Evolutionary conservation across 1,139 yeast species (phyloP), one percentile per base, ranked within the genome.

Genomic region (Candida labiduridarum): DNA sequence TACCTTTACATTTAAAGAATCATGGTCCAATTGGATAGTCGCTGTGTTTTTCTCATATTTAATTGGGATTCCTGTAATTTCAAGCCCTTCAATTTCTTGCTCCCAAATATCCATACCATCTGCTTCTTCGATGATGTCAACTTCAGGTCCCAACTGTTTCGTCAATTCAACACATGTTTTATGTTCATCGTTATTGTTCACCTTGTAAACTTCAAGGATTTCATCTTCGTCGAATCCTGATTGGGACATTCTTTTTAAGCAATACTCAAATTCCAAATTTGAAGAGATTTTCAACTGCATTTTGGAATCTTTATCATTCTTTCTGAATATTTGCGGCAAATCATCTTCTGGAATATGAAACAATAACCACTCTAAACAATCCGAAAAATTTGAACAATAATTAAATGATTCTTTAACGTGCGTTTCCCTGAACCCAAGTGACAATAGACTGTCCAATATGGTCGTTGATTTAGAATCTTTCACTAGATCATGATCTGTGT

Each of bases 281-380:
- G 74, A 77, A 27, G 84, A 74, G 14, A 83, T 70, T 43, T 73
- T 82, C 44, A 83, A 67, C 29, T 76, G 68, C 11, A 82, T 76
- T 34, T 71, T 72, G 1, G 81, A 69, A 54, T 79, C 82, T 40
- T 74, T 67, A 29, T 76, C 76, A 14, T 76, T 63, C 55, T 79
- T 76, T 31, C 78, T 64, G 63, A 79, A 79, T 46, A 79, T 65
- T 16, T 66, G 61, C 0, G 99, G 99, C 42, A 94, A 70, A 62
- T 94, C 99, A 62, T 91, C 98, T 60, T 92, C 97, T 0, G 98
- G 98, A 2, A 92, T 79, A 61, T 92, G 95, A 58, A 92, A 85
- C 12, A 92, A 68, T 19, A 92, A 76, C 89, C 96, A 94, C 48
- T 94, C 95, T 35, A 89, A 68, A 1, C 88, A 80, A 49, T 78